Evolutionary conservation across 495 filamentous ascomycete species (phyloP), one percentile per base, ranked within the genome.

Genomic region (Penicillium angulare): DNA sequence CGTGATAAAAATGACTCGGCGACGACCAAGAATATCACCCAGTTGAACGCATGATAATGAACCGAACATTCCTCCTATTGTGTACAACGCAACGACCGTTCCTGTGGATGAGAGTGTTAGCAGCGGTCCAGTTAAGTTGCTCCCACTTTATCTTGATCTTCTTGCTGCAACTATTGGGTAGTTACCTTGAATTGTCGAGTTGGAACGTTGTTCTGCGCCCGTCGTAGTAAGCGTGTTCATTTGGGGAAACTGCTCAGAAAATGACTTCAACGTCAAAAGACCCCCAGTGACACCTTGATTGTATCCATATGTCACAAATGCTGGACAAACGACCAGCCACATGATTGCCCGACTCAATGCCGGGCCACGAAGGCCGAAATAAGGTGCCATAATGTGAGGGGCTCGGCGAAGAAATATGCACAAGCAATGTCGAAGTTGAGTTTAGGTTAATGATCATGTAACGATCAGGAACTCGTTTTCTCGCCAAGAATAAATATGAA

Each of bases 251-350:
- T 67, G 67, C 38, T 56, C 53, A 5, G 60, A 58, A 56, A 71
- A 79, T 24, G 59, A 60, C 39, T 58, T 48, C 18, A 67, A 50
- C 9, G 61, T 67, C 36, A 67, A 40, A 42, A 68, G 22, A 52
- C 69, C 65, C 21, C 72, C 68, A 29, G 66, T 58, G 21, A 69
- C 71, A 8, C 71, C 69, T 36, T 76, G 64, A 46, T 77, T 76
- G 21, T 47, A 47, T 47, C 43, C 75, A 66, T 77, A 78, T 18
- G 72, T 60, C 33, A 74, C 60, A 49, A 75, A 78, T 15, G 69
- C 65, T 26, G 73, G 73, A 21, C 65, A 66, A 32, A 76, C 65
- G 20, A 68, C 65, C 36, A 68, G 47, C 60, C 64, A 59, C 33
- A 68, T 66, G 32, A 64, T 63, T 12, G 65, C 65, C 13, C 59